Evolutionary conservation across 1,139 yeast species (phyloP), one percentile per base, ranked within the genome.

Genomic region (Insectozyma bohioensis): DNA sequence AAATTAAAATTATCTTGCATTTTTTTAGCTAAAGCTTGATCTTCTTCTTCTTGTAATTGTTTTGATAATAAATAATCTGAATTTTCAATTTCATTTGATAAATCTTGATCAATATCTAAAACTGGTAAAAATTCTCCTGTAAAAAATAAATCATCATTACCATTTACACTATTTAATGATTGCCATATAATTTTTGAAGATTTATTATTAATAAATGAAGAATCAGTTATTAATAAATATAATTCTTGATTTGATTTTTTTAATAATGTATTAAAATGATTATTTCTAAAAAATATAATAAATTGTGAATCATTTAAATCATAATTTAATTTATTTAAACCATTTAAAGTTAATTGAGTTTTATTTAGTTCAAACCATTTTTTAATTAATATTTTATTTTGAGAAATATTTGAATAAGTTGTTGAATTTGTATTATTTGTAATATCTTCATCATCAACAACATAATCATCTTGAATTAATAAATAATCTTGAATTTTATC

Each of bases 251-350:
- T 56, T 28, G 58, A 52, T 31, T 67, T 67, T 49, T 83, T 84
- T 51, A 73, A 73, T 10, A 87, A 56, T 0, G 95, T 84, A 39
- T 76, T 75, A 56, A 85, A 88, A 56, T 87, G 96, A 55, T 87
- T 86, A 55, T 88, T 88, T 47, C 95, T 67, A 63, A 88, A 88
- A 39, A 88, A 72, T 0, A 88, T 77, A 1, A 79, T 70, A 40
- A 83, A 67, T 26, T 62, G 61, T 31, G 61, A 64, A 4, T 45
- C 36, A 2, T 38, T 40, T 20, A 79, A 58, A 14, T 70, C 67
- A 10, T 67, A 58, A 31, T 65, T 54, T 30, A 85, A 54, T 11
- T 67, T 50, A 3, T 51, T 40, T 13, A 86, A 52, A 0, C 97
- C 97, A 33, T 62, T 58, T 2, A 60, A 61, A 0, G 96, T 85